Evolutionary conservation across 805 yeast genomes (phyloP).

Genomic region (Metschnikowia sp.): DNA sequence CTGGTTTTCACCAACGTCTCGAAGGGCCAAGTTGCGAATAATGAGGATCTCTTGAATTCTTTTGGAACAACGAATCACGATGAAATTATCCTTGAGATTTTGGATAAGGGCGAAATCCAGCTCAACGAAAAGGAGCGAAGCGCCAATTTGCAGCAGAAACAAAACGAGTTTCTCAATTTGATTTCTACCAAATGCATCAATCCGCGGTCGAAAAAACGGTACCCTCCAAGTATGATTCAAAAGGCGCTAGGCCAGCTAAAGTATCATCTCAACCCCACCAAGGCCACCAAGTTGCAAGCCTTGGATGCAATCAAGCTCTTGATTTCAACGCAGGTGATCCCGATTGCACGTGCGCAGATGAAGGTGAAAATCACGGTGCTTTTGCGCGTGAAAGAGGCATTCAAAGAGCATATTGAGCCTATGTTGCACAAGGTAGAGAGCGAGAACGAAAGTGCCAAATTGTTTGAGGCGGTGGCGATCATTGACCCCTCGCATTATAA

Average conservation of each 20-base stretch:
- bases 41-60: slow-evolving; percentile 70
- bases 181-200: slow-evolving; percentile 89
- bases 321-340: slow-evolving; percentile 76
- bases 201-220: slow-evolving; percentile 83
- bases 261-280: slow-evolving; percentile 69
- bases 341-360: slow-evolving; percentile 94
- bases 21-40: slow-evolving; percentile 88
- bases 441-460: slow-evolving; percentile 39
- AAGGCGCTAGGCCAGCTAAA: slow-evolving; percentile 77
- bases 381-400: slow-evolving; percentile 45
- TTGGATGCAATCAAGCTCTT: slow-evolving; percentile 82
- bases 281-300: slow-evolving; percentile 83
- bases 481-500: slow-evolving; percentile 86
- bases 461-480: slow-evolving; percentile 49
- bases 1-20: slow-evolving; percentile 91
- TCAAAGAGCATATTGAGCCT: slow-evolving; percentile 30
- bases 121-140: slow-evolving; percentile 90
- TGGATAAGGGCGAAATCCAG: slow-evolving; percentile 91
- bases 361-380: slow-evolving; percentile 64
- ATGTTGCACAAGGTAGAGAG: slow-evolving; percentile 39
- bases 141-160: slow-evolving; percentile 66
- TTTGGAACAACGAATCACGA: slow-evolving; percentile 78
- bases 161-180: slow-evolving; percentile 77
- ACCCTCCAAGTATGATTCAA: slow-evolving; percentile 91
- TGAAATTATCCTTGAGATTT: slow-evolving; percentile 72